These are phyloP conservation scores for Globisporangium polare DNA, from an alignment of 352 stramenopile species.

Conservation along the genomic window DNA sequence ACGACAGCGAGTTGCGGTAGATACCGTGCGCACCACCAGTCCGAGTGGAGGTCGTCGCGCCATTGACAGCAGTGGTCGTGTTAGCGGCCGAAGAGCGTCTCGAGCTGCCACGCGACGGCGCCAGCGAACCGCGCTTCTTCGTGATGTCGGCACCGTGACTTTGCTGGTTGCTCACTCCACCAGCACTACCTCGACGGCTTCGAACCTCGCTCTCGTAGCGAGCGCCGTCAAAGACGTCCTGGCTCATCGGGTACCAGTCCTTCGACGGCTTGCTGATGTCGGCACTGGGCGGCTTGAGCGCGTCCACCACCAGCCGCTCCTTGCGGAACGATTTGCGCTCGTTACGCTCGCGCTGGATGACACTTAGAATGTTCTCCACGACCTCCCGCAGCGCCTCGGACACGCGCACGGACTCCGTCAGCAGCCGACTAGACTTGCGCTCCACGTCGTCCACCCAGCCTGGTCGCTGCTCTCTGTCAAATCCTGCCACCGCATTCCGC, in stretches of 20 bases:
- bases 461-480: conserved; percentile 31
- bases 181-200: neutral
- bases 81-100: neutral
- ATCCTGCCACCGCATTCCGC: conserved; percentile 22
- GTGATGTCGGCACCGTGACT: neutral
- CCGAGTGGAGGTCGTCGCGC: conserved; percentile 1
- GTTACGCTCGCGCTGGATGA: conserved; percentile 38
- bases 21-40: conserved; percentile 25
- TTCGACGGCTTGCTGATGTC: neutral
- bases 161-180: conserved; percentile 3
- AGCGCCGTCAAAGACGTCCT: neutral
- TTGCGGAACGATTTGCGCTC: conserved; percentile 35
- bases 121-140: conserved; percentile 2
- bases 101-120: conserved; percentile 2
- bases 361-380: conserved; percentile 39
- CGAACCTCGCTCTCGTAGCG: neutral
- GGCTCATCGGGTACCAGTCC: neutral
- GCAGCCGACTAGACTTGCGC: conserved; percentile 43
- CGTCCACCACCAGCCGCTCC: conserved; percentile 19
- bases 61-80: neutral
- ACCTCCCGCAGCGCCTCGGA: conserved; percentile 52
- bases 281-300: conserved; percentile 6
- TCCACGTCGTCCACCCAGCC: conserved; percentile 57
- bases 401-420: conserved; percentile 51
- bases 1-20: conserved; percentile 48